A percentile compares a stretch with the other conserved stretches of the same genome.
phyloP scores from a whole-genome alignment of 768 basidiomycete species.

The Tremella mesenterica region DNA sequence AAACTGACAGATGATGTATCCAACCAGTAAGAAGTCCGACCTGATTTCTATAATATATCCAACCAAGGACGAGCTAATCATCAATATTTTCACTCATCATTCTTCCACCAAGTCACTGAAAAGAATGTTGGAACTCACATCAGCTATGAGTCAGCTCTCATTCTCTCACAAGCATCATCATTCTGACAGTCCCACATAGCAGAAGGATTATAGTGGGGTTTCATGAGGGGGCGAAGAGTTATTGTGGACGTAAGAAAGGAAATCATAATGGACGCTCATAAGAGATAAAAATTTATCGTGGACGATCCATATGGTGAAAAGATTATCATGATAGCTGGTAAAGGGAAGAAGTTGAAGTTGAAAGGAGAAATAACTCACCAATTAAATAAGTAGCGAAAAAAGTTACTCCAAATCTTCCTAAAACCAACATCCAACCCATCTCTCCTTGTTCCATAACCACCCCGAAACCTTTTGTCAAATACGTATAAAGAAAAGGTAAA shows the following conservation, averaged over 20 bases:
- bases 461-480: slow-evolving; percentile 37
- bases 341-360: no score
- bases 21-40: slow-evolving; percentile 54
- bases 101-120: neutral
- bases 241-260: no score
- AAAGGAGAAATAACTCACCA: slow-evolving; percentile 30
- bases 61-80: slow-evolving; percentile 49
- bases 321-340: no score
- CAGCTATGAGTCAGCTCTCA: slow-evolving; percentile 7
- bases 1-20: slow-evolving; percentile 49
- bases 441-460: no score
- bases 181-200: no score
- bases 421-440: slow-evolving; percentile 27
- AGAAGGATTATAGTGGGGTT: no score
- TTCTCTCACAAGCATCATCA: neutral
- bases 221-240: no score
- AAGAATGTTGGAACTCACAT: slow-evolving; percentile 27
- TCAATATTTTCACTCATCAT: neutral
- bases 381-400: slow-evolving; percentile 52
- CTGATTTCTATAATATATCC: slow-evolving; percentile 49
- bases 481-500: slow-evolving; percentile 47
- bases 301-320: no score
- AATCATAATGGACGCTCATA: no score
- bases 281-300: no score
- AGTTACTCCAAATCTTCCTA: slow-evolving; percentile 33